Evolutionary conservation across 768 basidiomycete genomes (phyloP), one percentile per base, ranked within the genome.

Genomic region (Trametes gibbosa): DNA sequence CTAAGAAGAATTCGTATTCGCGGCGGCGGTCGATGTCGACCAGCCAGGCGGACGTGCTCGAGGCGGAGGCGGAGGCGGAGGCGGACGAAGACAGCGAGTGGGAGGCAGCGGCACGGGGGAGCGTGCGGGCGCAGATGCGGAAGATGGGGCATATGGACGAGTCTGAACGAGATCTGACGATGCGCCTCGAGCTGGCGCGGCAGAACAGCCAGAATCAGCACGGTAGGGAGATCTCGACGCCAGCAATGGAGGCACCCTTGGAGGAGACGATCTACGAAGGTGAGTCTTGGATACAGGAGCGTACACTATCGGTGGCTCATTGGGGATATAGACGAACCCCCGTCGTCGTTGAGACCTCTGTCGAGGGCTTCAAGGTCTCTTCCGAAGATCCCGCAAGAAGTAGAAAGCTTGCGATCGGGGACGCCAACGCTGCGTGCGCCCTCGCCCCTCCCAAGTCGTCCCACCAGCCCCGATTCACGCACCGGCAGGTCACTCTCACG

Each of bases 261-360:
- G 86, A 87, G 63, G 82, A 82, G 27, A 89, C 85, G 2, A 90
- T 92, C 63, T 89, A 89, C 64, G 90, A 92, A 83, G 89, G 90
- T 86, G 66, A 25, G 78, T 56, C n/a, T 3, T 60, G 34, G 51
- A 4, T 55, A 63, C 64, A 42, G 34, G 23, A 0, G 17, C 46
- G 24, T 40, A 37, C 5, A 34, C 52, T 42, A 37, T 56, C 19
- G 43, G 39, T 56, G 47, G 64, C n/a, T 23, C 24, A 53, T 34
- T 59, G 4, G 62, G 43, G 41, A 51, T 19, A 24, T 54, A 90
- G 87, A 90, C 69, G 84, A 83, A 43, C 85, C 81, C 37, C 84
- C 86, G 10, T 74, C 72, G 48, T 75, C 79, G 34, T 56, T 82
- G 45, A 80, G 84, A 40, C 83, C 86, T 4, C 72, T 77, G 7